Base-by-base conservation (phyloP, 768 basidiomycete species). In the Tulasnella calospora region DNA sequence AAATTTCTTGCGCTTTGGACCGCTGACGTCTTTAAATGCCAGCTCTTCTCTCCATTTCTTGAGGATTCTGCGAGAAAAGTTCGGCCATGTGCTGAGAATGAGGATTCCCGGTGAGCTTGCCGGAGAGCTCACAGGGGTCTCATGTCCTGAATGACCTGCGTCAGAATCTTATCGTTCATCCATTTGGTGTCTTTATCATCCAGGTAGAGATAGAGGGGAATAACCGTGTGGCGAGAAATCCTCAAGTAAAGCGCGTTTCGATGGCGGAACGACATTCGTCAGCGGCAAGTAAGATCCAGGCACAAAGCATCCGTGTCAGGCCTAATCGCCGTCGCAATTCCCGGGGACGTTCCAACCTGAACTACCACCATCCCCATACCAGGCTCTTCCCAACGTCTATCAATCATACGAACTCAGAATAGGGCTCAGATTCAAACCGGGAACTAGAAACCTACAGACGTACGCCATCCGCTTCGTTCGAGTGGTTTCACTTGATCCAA, bases 131-230 rank as follows among this genome's bases (percentile, higher is more conserved):
- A 90, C 94, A 91, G 86, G 78, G 92, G 91, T 80, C 92, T 88
- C 71, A 98, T 84, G 83, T 95, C 94, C 13, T 89, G 88, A 2
- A 98, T 87, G 23, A 97, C 93, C 81, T 90, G 89, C 82, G 95
- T 94, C 2, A 97, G 86, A 57, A 92, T 87, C 35, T 84, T 81
- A 81, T 97, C 95, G 8, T 92, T 90, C 95, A 98, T 97, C 96
- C 96, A 98, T 77, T 90, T 87, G 21, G 93, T 84, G 85, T 98
- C 96, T 15, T 90, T 88, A 80, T 94, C 94, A 82, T 98, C 96
- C 38, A 98, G 89, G 84, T 96, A 96, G 5, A 96, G 85, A 85
- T 94, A 95, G 78, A 95, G 84, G 3, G 95, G 95, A n/a, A 96
- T 83, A 19, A 94, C 88, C 36, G 87, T 87, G 51, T 88, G 88